Evolutionary conservation across 148 eudicot species (phyloP).

Genomic region (Silene latifolia): DNA sequence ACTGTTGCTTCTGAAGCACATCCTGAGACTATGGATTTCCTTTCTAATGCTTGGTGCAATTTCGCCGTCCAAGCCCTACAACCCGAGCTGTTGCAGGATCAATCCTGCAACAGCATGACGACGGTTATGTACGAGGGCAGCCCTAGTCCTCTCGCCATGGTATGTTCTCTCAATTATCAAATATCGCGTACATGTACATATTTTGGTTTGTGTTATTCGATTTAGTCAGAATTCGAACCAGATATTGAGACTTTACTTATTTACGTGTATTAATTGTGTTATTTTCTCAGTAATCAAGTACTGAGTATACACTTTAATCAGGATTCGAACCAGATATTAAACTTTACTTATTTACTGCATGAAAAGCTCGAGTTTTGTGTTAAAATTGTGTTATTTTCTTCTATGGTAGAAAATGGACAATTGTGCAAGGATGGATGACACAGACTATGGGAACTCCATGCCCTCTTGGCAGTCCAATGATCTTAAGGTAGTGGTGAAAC

Average conservation of each 20-base stretch:
- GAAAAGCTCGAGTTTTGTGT: neutral
- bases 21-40: constrained; percentile 91
- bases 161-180: neutral
- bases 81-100: constrained; percentile 38
- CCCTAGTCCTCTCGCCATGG: constrained; percentile 27
- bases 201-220: too few relatives aligned
- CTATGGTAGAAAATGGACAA: constrained; percentile 57
- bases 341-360: neutral
- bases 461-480: constrained; percentile 91
- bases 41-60: constrained; percentile 87
- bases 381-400: neutral
- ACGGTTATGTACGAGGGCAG: constrained; percentile 33
- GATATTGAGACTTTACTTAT: neutral
- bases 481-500: constrained; percentile 55
- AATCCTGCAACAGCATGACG: constrained; percentile 24
- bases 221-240: neutral
- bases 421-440: constrained; percentile 51
- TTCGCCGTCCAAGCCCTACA: constrained; percentile 79
- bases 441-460: constrained; percentile 33
- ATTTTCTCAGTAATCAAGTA: too few relatives aligned
- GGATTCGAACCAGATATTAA: neutral
- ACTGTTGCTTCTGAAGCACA: constrained; percentile 61
- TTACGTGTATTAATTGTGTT: neutral
- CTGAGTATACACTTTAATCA: too few relatives aligned
- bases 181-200: too few relatives aligned